phyloP scores from a whole-genome alignment of 345 rosid genomes.

The Brassica napus region Da-Ae NC_063436.1:14558501-14559000 shows the following conservation, averaged over 20 bases:
- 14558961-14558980: constrained; percentile 65
- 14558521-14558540: constrained; percentile 55
- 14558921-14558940: constrained; percentile 71
- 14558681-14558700: constrained; percentile 69
- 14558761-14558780: constrained; percentile 47
- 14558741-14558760: constrained; percentile 47
- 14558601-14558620: constrained; percentile 48
- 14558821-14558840: constrained; percentile 40
- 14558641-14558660: constrained; percentile 49
- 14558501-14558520: constrained; percentile 65
- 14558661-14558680: constrained; percentile 34
- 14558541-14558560: constrained; percentile 68
- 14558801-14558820: constrained; percentile 53
- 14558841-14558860: constrained; percentile 55
- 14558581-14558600: constrained; percentile 44
- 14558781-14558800: constrained; percentile 80
- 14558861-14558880: constrained; percentile 89
- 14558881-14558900: constrained; percentile 72
- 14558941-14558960: constrained; percentile 57
- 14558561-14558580: constrained; percentile 52
- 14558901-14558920: constrained; percentile 81
- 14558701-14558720: constrained; percentile 61
- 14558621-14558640: constrained; percentile 60
- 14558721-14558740: constrained; percentile 72
- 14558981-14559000: constrained; percentile 43